Percentiles rank a stretch among this genome's conserved stretches.
Conservation (phyloP, 2,329 filamentous ascomycete genomes). For the Colletotrichum lentis region DNA sequence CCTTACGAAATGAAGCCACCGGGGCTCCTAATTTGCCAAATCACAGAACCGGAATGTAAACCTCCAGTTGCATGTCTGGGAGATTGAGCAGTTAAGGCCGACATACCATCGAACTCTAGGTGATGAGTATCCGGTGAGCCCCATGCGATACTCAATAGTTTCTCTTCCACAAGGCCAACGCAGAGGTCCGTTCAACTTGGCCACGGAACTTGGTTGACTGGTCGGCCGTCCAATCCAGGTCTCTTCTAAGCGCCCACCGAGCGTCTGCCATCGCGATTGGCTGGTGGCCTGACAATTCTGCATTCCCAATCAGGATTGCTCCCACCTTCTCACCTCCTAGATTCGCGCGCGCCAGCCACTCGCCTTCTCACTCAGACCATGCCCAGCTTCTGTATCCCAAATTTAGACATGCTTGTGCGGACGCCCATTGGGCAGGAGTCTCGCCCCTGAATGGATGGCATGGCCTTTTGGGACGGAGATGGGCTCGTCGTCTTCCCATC, state of each 20-base stretch:
- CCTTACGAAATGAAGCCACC: not conserved
- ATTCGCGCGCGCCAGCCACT: slow-evolving; percentile 54
- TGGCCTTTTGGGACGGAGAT: slow-evolving; percentile 21
- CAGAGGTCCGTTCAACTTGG: slow-evolving; percentile 12
- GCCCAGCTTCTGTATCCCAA: slow-evolving; percentile 44
- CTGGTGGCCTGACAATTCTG: slow-evolving; percentile 19
- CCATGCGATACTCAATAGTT: slow-evolving; percentile 30
- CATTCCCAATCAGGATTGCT: slow-evolving; percentile 31
- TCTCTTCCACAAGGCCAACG: slow-evolving; percentile 29
- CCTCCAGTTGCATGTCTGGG: not conserved
- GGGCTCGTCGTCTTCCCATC: slow-evolving; percentile 24
- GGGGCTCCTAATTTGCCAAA: not conserved
- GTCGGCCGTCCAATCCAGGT: slow-evolving; percentile 30
- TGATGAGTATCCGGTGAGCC: slow-evolving; percentile 10
- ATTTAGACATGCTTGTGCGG: slow-evolving; percentile 46
- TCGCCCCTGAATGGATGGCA: slow-evolving; percentile 17
- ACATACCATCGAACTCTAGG: slow-evolving; percentile 11
- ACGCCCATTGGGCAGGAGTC: slow-evolving; percentile 46
- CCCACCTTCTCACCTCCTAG: slow-evolving; percentile 22
- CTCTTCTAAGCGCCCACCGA: slow-evolving; percentile 41
- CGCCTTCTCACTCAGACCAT: slow-evolving; percentile 38
- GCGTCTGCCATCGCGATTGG: slow-evolving; percentile 34
- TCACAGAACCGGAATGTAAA: not conserved
- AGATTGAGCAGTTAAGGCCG: slow-evolving; percentile 29
- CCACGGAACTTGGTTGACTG: slow-evolving; percentile 21